Base-by-base conservation (phyloP, 2,329 filamentous ascomycete species). In the Bipolaris zeicola region DNA sequence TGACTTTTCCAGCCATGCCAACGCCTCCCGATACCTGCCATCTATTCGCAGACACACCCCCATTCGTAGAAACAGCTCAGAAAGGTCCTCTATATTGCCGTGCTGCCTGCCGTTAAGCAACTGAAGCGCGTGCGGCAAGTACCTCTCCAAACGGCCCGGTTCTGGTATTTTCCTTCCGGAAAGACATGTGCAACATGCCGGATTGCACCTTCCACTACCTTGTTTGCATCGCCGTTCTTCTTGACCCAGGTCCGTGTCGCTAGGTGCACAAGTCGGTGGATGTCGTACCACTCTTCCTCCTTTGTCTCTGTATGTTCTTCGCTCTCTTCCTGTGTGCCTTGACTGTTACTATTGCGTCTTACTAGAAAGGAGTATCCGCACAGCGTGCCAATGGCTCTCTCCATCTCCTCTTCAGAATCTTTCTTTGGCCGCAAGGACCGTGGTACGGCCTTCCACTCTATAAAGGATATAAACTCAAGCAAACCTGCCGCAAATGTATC, bases 401-500 rank as follows among this genome's bases (percentile, higher is more conserved):
- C 28, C 31, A 36, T 24, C 16, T 33, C 28, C 10, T 22, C 28
- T 22, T 34, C 31, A 22, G 57, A 52, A n/a, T 62, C 37, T 24
- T 41, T 45, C 0, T 42, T 34, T 10, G 60, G 64, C 3, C 67
- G 49, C 20, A 67, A 22, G 2, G 61, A 64, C 20, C 38, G 50
- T 16, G 64, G 64, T 52, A 68, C 64, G 0, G 61, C 52, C 31
- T 64, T 66, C 58, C 52, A 63, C 50, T 66, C 59, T 0, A 66
- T 37, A 24, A 52, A 61, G 14, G 58, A 61, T 22, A 61, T 60
- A 45, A 80, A 79, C 0, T 63, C 68, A 0, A 82, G 65, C 22
- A 80, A 47, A 1, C 72, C 49, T n/a, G 75, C 74, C 0, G 79
- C 79, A 3, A 48, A 31, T 1, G 38, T 5, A 22, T 78, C 57